Base-by-base conservation (phyloP, 768 basidiomycete genomes). In the Fistulinella prunicolor region DNA sequence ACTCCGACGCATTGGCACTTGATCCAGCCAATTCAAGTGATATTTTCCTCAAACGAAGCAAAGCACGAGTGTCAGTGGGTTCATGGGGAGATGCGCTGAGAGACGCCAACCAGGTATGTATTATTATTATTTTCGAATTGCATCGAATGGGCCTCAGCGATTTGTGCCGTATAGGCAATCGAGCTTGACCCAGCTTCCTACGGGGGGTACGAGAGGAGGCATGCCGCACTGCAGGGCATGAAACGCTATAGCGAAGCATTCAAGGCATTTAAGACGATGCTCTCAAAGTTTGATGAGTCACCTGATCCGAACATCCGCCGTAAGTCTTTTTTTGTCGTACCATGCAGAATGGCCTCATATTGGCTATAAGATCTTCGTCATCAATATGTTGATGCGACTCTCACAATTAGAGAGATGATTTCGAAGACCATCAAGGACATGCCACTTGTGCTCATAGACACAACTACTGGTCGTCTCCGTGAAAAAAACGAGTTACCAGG, bases 51-150 rank as follows among this genome's bases (percentile, higher is more conserved):
- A 56, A 52, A 34, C 47, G 56, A 0, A 49, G 56, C 24, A 39
- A 43, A 14, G 54, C 17, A 0, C 30, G 17, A 13, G 28, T 23
- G 5, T 3, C 6, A 0, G 26, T 28, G 23, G 2, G 17, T 1
- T 29, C 19, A 0, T 56, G 49, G 55, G 23, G 41, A 4, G 46
- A 47, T 0, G 46, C 46, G 0, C 9, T 56, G 7, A 20, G 0
- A 3, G 54, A 56, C 24, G 49, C 46, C 1, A 30, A 51, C 17
- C n/a, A 52, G 44, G 55, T 56, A 52, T 21, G 14, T 1, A 4
- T 41, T 17, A 4, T 12, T 21, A n/a, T n/a, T n/a, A n/a, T n/a
- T 13, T 34, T 32, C 9, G 6, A 3, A 6, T 4, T 10, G 5
- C 4, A 28, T 22, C 3, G 9, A 13, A 26, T 2, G 19, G 6